phyloP scores from a whole-genome alignment of 2,329 filamentous ascomycete species.

The Diaporthe destruens region DNA sequence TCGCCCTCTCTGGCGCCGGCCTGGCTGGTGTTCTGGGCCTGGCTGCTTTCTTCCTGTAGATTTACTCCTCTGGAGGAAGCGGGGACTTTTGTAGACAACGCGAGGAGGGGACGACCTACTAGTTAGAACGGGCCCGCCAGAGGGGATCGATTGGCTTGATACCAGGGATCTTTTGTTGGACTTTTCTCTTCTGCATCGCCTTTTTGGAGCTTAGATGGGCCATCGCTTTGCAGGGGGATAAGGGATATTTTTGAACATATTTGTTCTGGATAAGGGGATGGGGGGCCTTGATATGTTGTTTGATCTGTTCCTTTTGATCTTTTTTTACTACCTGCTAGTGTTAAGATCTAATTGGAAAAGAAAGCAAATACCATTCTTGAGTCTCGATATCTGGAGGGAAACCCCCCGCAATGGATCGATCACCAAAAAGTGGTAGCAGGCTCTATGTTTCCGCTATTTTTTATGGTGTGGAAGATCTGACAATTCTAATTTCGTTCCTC shows the following conservation, averaged over 20 bases:
- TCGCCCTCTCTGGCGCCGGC: constrained; percentile 68
- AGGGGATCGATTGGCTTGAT: neutral
- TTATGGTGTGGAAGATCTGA: constrained; percentile 10
- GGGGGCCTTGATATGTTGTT: constrained; percentile 41
- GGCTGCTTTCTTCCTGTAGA: constrained; percentile 71
- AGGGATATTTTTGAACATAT: constrained; percentile 40
- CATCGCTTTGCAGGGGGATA: constrained; percentile 34
- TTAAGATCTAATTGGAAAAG: constrained; percentile 6
- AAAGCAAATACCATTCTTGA: constrained; percentile 20
- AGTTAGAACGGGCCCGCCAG: constrained; percentile 18
- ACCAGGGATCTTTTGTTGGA: constrained; percentile 6
- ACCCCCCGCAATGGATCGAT: neutral
- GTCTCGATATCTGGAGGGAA: constrained; percentile 24
- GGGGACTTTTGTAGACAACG: constrained; percentile 47
- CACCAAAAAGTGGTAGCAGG: neutral
- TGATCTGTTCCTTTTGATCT: constrained; percentile 42
- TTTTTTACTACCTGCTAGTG: constrained; percentile 40
- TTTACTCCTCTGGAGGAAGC: constrained; percentile 48
- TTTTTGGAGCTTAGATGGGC: constrained; percentile 47
- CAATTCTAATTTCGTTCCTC: constrained; percentile 35
- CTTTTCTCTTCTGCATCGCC: constrained; percentile 35
- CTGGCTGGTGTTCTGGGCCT: constrained; percentile 72
- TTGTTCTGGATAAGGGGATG: constrained; percentile 42
- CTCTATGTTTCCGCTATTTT: neutral
- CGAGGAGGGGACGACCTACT: constrained; percentile 48